These are phyloP conservation scores for Sapria himalayana DNA, from an alignment of 345 rosid genomes.

Conservation along the genomic window DNA sequence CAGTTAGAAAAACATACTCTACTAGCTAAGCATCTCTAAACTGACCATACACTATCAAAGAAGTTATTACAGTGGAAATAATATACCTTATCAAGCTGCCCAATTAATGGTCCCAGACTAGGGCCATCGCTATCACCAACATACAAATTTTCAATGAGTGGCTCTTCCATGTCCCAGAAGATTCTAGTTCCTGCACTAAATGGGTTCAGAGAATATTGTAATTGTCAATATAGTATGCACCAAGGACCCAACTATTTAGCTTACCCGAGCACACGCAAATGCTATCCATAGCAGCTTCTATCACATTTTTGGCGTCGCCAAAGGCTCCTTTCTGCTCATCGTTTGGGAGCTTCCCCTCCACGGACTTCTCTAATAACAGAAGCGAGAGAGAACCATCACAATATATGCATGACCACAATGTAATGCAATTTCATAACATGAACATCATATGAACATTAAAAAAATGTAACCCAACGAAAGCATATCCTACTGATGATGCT, in stretches of 20 bases:
- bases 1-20: background rate
- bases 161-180: slow-evolving; percentile 79
- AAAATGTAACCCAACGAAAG: too few species aligned
- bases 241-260: slow-evolving; percentile 3
- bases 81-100: slow-evolving; percentile 63
- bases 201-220: slow-evolving; percentile 4
- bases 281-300: slow-evolving; percentile 75
- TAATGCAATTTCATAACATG: too few species aligned
- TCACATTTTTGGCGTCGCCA: slow-evolving; percentile 72
- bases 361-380: slow-evolving; percentile 24
- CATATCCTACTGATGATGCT: too few species aligned
- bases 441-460: too few species aligned
- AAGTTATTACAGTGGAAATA: too few species aligned
- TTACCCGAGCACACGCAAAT: slow-evolving; percentile 78
- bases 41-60: too few species aligned
- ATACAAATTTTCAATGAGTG: slow-evolving; percentile 63
- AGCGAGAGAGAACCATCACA: too few species aligned
- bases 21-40: too few species aligned
- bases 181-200: slow-evolving; percentile 77
- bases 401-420: too few species aligned
- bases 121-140: slow-evolving; percentile 56
- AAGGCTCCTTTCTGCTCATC: slow-evolving; percentile 53
- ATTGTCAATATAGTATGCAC: slow-evolving; percentile 6
- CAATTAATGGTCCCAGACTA: slow-evolving; percentile 64
- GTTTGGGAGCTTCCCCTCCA: slow-evolving; percentile 50